phyloP scores from a whole-genome alignment of 2,329 filamentous ascomycete species.

The Cercospora berteroae region DNA sequence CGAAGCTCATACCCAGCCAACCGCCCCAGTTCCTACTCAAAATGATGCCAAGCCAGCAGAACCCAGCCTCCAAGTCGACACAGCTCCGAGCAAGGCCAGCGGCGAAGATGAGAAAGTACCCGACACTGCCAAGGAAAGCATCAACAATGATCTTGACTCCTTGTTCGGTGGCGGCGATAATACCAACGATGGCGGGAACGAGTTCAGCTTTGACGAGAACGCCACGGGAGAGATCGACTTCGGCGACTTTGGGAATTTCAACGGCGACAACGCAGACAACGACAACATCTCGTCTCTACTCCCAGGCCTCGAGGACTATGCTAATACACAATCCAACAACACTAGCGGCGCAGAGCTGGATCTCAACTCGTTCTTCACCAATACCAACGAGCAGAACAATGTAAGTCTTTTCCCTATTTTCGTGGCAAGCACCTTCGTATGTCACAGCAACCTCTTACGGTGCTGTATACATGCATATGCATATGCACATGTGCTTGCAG shows the following conservation, averaged over 20 bases:
- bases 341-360: slow-evolving; percentile 26
- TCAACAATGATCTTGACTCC: slow-evolving; percentile 37
- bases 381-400: slow-evolving; percentile 18
- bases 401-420: not conserved
- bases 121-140: slow-evolving; percentile 28
- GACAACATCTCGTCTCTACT: slow-evolving; percentile 40
- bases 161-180: slow-evolving; percentile 36
- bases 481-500: not conserved
- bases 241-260: slow-evolving; percentile 31
- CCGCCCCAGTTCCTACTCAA: not conserved
- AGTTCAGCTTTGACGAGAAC: slow-evolving; percentile 25
- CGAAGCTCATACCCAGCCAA: not conserved
- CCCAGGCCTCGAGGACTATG: slow-evolving; percentile 44
- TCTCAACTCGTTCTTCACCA: slow-evolving; percentile 31
- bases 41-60: slow-evolving; percentile 3
- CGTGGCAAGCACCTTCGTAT: not conserved
- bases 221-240: slow-evolving; percentile 37
- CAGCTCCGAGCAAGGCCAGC: slow-evolving; percentile 10
- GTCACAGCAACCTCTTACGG: not conserved
- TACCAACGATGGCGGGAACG: slow-evolving; percentile 19
- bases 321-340: slow-evolving; percentile 34
- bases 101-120: slow-evolving; percentile 28
- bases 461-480: not conserved
- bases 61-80: slow-evolving; percentile 19
- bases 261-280: slow-evolving; percentile 30